phyloP scores from a whole-genome alignment of 169 alveolate species.

The Eimeria necatrix region DNA sequence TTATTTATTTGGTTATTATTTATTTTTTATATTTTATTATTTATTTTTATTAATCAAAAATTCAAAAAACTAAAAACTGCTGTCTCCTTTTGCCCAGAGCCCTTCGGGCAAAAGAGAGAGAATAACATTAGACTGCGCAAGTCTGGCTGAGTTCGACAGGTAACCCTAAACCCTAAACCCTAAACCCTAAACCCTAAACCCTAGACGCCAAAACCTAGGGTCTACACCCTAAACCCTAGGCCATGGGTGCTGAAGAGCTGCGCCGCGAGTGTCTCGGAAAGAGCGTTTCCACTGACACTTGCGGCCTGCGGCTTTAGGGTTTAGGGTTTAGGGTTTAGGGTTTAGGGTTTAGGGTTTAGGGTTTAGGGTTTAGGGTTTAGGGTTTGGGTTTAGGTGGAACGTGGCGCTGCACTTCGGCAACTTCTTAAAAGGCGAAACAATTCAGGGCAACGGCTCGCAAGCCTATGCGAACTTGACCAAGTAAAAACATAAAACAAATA shows the following conservation, averaged over 20 bases:
- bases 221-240: no score
- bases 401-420: slow-evolving; percentile 81
- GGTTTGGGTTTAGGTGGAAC: slow-evolving; percentile 74
- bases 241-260: no score
- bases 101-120: slow-evolving; percentile 79
- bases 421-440: slow-evolving; percentile 66
- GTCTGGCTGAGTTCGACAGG: slow-evolving; percentile 82
- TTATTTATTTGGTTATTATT: no score
- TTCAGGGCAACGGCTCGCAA: slow-evolving; percentile 8
- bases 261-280: no score
- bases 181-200: not conserved
- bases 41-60: no score
- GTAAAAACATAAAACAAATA: no score
- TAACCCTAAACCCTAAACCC: not conserved
- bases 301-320: no score
- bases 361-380: not conserved
- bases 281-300: no score
- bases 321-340: no score
- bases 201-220: not conserved
- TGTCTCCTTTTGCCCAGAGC: not conserved
- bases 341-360: not conserved
- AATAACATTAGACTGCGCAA: slow-evolving; percentile 81
- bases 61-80: no score
- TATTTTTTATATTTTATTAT: no score
- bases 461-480: slow-evolving; percentile 78